Base-by-base conservation (phyloP, 2,329 filamentous ascomycete species). In the Venturia pyrina region DNA sequence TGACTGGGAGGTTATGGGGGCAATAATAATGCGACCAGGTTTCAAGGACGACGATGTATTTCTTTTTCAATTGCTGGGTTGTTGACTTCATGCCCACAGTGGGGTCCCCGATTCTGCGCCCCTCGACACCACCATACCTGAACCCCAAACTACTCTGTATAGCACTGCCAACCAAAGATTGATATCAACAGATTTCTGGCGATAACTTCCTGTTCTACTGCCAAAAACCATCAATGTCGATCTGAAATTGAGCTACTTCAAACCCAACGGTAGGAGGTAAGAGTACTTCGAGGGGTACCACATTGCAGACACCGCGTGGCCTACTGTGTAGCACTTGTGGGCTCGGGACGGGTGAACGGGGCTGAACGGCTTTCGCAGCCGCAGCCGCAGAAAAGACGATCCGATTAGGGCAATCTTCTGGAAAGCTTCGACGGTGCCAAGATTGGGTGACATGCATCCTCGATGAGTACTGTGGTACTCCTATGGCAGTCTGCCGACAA, bases 331-430 rank as follows among this genome's bases (percentile, higher is more conserved):
- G 19, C 32, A 37, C 41, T 53, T 53, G 6, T 53, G 21, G 10
- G 21, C 28, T n/a, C 53, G 53, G 53, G 53, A 59, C 15, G 53
- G 53, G 53, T n/a, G 53, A 59, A n/a, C 53, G 53, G 53, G 53
- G 28, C 13, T 57, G 53, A 57, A 57, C 53, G 53, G 28, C 53
- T 57, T 57, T 57, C 13, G 24, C 10, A 34, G 24, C 50, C 21
- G 5, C 50, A 56, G 50, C 50, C 21, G 5, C 50, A 56, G 50
- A 56, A 21, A n/a, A 32, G 24, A 56, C 50, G 50, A 56, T 56
- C 50, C 21, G 21, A 57, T 57, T 57, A 6, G 13, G 50, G 50
- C 32, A 57, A 34, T 34, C 11, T 57, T 57, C 50, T 57, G 13
- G 50, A 57, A 57, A 57, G 50, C 50, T 32, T 32, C 24, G 28